Percentiles rank a stretch among this genome's conserved stretches.
Evolutionary conservation across 257 asterid genomes (phyloP).

Genomic region (Solanum etuberosum): DNA sequence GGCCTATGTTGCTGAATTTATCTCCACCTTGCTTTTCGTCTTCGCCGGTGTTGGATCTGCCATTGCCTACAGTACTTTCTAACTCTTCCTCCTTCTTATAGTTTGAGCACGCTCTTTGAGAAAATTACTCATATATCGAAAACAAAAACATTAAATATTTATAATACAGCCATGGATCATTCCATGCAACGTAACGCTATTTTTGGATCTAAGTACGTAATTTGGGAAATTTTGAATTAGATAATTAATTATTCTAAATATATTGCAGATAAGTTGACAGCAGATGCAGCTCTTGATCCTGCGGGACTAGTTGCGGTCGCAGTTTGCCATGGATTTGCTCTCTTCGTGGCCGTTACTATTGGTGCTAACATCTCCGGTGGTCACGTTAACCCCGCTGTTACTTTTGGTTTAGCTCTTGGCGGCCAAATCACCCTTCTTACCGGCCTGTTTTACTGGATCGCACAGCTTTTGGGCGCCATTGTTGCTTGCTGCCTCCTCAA

Average conservation of each 20-base stretch:
- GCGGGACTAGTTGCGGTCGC: conserved; percentile 58
- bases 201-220: neutral
- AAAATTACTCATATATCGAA: too few species aligned
- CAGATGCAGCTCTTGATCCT: conserved; percentile 41
- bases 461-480: conserved; percentile 52
- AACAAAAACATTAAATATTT: too few species aligned
- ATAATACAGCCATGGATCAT: too few species aligned
- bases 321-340: conserved; percentile 48
- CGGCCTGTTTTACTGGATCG: conserved; percentile 52
- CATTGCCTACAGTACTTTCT: conserved; percentile 57
- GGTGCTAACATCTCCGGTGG: conserved; percentile 77
- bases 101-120: too few species aligned
- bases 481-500: conserved; percentile 39
- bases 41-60: conserved; percentile 98
- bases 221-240: neutral
- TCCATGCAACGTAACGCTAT: neutral
- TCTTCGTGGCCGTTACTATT: conserved; percentile 50
- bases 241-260: neutral
- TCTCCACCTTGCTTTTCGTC: conserved; percentile 88
- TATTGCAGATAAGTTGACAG: conserved; percentile 37
- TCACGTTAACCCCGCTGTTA: conserved; percentile 70
- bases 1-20: conserved; percentile 93
- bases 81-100: neutral
- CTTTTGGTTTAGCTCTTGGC: conserved; percentile 60
- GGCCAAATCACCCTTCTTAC: conserved; percentile 64